phyloP scores from a whole-genome alignment of 2,329 filamentous ascomycete genomes.

The Arthrobotrys musiformis region DNA sequence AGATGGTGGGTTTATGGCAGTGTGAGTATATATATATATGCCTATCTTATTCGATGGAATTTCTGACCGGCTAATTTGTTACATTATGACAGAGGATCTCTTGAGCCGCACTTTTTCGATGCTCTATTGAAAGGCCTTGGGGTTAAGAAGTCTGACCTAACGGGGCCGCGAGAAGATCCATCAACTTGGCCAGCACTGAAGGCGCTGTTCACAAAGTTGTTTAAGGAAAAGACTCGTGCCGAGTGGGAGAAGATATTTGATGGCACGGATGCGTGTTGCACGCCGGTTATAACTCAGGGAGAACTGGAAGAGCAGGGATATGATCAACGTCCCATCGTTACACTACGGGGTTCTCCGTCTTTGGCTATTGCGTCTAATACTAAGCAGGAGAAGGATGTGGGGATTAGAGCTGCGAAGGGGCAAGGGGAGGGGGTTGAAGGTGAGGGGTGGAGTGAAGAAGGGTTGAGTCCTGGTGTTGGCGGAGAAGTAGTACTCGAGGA shows the following conservation, averaged over 20 bases:
- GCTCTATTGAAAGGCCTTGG: constrained; percentile 75
- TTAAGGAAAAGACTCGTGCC: constrained; percentile 74
- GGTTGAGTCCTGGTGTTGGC: constrained; percentile 74
- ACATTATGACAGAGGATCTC: constrained; percentile 72
- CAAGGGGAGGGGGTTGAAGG: constrained; percentile 64
- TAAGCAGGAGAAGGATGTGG: constrained; percentile 59
- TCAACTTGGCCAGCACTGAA: constrained; percentile 75
- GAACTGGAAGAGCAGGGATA: constrained; percentile 74
- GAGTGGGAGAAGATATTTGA: constrained; percentile 91
- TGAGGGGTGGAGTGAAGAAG: constrained; percentile 72
- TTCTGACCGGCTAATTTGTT: not conserved
- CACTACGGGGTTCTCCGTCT: constrained; percentile 76
- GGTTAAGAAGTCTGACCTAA: constrained; percentile 65
- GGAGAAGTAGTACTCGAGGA: constrained; percentile 74
- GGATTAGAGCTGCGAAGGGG: constrained; percentile 39
- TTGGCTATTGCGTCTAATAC: constrained; percentile 66
- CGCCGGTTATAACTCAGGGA: constrained; percentile 80
- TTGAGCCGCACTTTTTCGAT: constrained; percentile 87
- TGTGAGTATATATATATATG: constrained; percentile 62
- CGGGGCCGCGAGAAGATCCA: constrained; percentile 71
- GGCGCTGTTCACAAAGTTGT: constrained; percentile 71
- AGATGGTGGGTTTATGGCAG: constrained; percentile 82
- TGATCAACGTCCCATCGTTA: constrained; percentile 66
- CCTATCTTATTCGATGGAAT: not conserved
- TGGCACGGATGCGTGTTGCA: constrained; percentile 89